These are phyloP conservation scores for Lyophyllum decastes DNA, from an alignment of 768 basidiomycete genomes.

Conservation along the genomic window DNA sequence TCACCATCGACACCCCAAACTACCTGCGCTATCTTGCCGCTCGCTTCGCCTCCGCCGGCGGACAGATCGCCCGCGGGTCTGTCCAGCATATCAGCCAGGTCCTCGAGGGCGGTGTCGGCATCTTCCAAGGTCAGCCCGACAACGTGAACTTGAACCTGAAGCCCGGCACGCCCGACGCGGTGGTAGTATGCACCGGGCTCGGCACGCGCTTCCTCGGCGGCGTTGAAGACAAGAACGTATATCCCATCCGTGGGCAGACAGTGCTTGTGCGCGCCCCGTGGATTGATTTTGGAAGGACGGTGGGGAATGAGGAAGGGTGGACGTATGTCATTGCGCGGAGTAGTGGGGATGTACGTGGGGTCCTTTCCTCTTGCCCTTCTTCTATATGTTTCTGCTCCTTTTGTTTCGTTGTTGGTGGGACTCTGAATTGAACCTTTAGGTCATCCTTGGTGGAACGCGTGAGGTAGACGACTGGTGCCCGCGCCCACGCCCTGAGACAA, in stretches of 20 bases:
- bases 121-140: slow-evolving; percentile 23
- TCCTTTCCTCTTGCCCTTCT: neutral
- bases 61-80: slow-evolving; percentile 54
- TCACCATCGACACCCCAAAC: slow-evolving; percentile 69
- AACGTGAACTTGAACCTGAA: neutral
- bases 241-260: slow-evolving; percentile 84
- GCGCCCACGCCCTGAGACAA: slow-evolving; percentile 61
- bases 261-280: slow-evolving; percentile 73
- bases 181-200: slow-evolving; percentile 74
- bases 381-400: neutral
- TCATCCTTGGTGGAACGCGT: slow-evolving; percentile 65
- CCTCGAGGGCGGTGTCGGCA: slow-evolving; percentile 56
- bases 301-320: slow-evolving; percentile 41
- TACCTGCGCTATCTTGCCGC: slow-evolving; percentile 74
- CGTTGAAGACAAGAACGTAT: slow-evolving; percentile 73
- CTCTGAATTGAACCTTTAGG: slow-evolving; percentile 20
- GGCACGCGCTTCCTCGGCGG: slow-evolving; percentile 78
- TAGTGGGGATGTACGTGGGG: slow-evolving; percentile 48
- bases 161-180: slow-evolving; percentile 43
- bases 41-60: slow-evolving; percentile 66
- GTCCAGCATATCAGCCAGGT: slow-evolving; percentile 74
- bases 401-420: neutral
- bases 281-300: slow-evolving; percentile 57
- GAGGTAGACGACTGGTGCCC: slow-evolving; percentile 71
- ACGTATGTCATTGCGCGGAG: slow-evolving; percentile 70